Conservation (phyloP, 768 basidiomycete species). For the Phaffia tasmanica region DNA sequence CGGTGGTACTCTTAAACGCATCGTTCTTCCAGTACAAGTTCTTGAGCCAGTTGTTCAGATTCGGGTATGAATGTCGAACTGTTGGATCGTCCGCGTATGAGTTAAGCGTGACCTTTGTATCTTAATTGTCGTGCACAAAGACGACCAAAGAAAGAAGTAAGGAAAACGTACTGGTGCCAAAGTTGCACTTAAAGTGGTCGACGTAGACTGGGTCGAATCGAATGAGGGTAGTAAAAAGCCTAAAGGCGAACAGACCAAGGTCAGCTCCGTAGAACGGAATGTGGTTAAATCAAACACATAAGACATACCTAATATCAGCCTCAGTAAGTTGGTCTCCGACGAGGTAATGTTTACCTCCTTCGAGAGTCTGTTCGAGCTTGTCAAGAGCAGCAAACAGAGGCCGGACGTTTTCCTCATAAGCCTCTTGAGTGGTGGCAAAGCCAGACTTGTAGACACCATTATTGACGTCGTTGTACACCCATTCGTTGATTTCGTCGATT, state of each 20-base stretch:
- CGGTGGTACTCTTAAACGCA: constrained; percentile 75
- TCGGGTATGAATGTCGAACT: constrained; percentile 74
- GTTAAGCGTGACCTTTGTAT: no score
- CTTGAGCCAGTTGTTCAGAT: constrained; percentile 51
- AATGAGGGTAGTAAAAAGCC: constrained; percentile 88
- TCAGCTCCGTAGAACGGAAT: neutral
- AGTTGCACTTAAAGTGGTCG: constrained; percentile 88
- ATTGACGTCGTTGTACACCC: constrained; percentile 69
- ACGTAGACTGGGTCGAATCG: constrained; percentile 81
- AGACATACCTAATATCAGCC: constrained; percentile 39
- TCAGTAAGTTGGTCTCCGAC: constrained; percentile 71
- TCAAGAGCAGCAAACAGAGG: constrained; percentile 71
- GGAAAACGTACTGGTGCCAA: constrained; percentile 44
- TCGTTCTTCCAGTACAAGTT: constrained; percentile 82
- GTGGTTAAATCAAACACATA: neutral
- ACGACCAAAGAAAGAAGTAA: neutral
- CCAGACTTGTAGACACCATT: constrained; percentile 62
- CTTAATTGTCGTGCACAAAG: neutral
- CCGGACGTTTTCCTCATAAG: constrained; percentile 63
- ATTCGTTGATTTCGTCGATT: constrained; percentile 69
- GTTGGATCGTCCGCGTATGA: neutral
- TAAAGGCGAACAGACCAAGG: constrained; percentile 34
- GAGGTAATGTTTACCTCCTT: constrained; percentile 64
- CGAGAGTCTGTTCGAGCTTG: constrained; percentile 61
- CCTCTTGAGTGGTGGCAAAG: constrained; percentile 67